These are phyloP conservation scores for Silene coronaria DNA, from an alignment of 179 eudicot genomes.

Conservation along the genomic window DNA sequence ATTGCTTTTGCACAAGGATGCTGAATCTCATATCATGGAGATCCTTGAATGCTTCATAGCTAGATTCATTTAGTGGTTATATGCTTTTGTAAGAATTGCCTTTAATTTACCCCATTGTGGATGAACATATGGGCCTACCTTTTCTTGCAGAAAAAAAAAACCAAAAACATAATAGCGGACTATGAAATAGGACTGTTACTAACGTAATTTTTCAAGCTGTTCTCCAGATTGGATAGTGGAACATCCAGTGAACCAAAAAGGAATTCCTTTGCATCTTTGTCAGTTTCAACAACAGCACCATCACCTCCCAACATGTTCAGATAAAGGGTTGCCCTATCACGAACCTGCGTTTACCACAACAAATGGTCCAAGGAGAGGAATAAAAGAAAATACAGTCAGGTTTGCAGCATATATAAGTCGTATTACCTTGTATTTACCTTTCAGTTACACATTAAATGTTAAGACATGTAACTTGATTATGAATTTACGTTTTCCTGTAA, in stretches of 20 bases:
- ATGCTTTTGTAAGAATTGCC: too few species aligned
- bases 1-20: too few species aligned
- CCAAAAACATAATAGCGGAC: neutral
- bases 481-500: neutral
- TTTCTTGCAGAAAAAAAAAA: neutral
- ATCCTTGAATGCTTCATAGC: too few species aligned
- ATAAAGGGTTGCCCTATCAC: constrained; percentile 94
- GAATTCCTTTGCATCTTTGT: constrained; percentile 67
- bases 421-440: neutral
- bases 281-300: constrained; percentile 76
- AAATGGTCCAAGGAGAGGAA: neutral
- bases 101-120: too few species aligned
- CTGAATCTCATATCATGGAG: too few species aligned
- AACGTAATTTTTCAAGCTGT: constrained; percentile 83
- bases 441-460: neutral
- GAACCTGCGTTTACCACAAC: constrained; percentile 52
- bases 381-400: neutral
- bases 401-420: neutral
- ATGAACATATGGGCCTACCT: too few species aligned
- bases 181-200: constrained; percentile 22
- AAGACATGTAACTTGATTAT: neutral
- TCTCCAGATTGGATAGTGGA: constrained; percentile 82
- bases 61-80: too few species aligned
- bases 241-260: constrained; percentile 86
- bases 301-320: constrained; percentile 80